A percentile compares a stretch with the other conserved stretches of the same genome.
phyloP scores from a whole-genome alignment of 768 basidiomycete genomes.

The Termitomyces sp. region DNA sequence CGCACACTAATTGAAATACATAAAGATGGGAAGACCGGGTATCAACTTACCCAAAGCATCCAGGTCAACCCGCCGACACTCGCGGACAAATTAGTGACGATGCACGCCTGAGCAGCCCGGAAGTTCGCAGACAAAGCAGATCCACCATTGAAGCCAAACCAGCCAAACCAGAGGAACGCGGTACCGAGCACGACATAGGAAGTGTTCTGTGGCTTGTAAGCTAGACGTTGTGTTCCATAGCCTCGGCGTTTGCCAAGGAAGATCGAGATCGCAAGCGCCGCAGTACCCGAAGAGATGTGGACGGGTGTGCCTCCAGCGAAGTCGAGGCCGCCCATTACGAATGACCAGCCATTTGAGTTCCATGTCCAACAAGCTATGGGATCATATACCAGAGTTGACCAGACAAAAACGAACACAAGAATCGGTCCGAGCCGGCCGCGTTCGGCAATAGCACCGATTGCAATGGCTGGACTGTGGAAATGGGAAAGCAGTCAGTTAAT shows the following conservation, averaged over 20 bases:
- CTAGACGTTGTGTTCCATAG: slow-evolving; percentile 85
- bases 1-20: not conserved
- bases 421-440: slow-evolving; percentile 81
- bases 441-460: slow-evolving; percentile 90
- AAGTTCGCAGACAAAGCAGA: slow-evolving; percentile 86
- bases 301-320: slow-evolving; percentile 97
- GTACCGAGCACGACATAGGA: slow-evolving; percentile 94
- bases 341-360: slow-evolving; percentile 78
- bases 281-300: slow-evolving; percentile 91
- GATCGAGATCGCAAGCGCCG: slow-evolving; percentile 85
- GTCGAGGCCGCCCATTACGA: slow-evolving; percentile 76
- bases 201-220: slow-evolving; percentile 93
- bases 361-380: slow-evolving; percentile 97
- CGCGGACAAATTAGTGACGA: slow-evolving; percentile 91
- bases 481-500: slow-evolving; percentile 8
- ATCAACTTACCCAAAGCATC: slow-evolving; percentile 74
- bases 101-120: slow-evolving; percentile 82
- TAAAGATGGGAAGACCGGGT: too few species aligned
- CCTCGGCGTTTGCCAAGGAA: slow-evolving; percentile 90
- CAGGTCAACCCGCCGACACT: slow-evolving; percentile 84
- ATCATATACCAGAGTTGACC: slow-evolving; percentile 88
- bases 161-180: slow-evolving; percentile 89
- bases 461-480: slow-evolving; percentile 66
- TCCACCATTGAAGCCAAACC: slow-evolving; percentile 97
- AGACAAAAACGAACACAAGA: slow-evolving; percentile 85